Evolutionary conservation across 2,329 filamentous ascomycete species (phyloP), one percentile per base, ranked within the genome.

Genomic region (Elsinoe necatrix): DNA sequence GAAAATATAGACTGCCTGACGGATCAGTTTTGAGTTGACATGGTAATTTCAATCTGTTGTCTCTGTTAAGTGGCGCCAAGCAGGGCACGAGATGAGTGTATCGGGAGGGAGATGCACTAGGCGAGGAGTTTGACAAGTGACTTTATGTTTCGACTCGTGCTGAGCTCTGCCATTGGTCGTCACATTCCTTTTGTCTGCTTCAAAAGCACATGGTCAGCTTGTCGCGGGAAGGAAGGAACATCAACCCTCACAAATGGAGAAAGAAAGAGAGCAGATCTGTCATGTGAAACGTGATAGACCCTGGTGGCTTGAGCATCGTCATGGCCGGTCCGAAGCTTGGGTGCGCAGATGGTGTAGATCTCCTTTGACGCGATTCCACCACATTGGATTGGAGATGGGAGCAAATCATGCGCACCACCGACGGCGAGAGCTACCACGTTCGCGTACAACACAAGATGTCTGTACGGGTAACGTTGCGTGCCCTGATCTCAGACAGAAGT

Each of bases 261-360:
- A 52, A 52, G 48, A 12, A 52, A 16, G 20, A 16, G 12, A 25
- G 48, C 48, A 52, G 48, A 52, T 52, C 48, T 52, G 48, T 18
- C 37, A 39, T 25, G 29, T 52, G 48, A 52, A 52, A 52, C 48
- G 39, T 18, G n/a, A n/a, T 23, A 34, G 48, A 52, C 48, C 48
- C 48, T 52, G 31, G 48, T 52, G 48, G 48, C 48, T 52, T 52
- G 48, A 21, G 29, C 48, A 37, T 45, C 41, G 34, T 52, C 48
- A 39, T 52, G 16, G 31, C 48, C 31, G 18, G 31, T 18, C 14
- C 6, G 31, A 39, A 52, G 48, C 48, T 52, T 52, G 48, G 34
- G 12, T 37, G 34, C 34, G 34, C 34, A 37, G 34, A 20, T 29
- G 8, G 12, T 52, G 48, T 39, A 52, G 48, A 52, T 52, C 48